phyloP scores from a whole-genome alignment of 371 early-diverging fungal genomes.

The Mucor indicus region DNA sequence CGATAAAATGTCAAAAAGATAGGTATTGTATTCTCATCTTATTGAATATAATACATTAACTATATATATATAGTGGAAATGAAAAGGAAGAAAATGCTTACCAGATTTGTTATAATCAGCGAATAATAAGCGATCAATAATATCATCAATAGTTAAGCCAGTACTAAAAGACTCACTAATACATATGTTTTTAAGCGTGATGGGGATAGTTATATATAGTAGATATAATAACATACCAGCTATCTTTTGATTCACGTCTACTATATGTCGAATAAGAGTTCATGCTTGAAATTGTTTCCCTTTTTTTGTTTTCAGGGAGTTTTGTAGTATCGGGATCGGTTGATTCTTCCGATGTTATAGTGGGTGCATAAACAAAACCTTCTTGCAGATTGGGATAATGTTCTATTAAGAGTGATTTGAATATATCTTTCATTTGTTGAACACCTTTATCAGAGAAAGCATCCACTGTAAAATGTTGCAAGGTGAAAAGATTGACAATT shows the following conservation, averaged over 20 bases:
- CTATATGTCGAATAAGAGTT: too few relatives aligned
- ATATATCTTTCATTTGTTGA: constrained; percentile 23
- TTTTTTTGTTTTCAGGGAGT: too few relatives aligned
- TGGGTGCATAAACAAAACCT: constrained; percentile 36
- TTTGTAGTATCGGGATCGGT: too few relatives aligned
- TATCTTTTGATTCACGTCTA: too few relatives aligned
- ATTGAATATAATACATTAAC: background rate
- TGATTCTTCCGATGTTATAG: constrained; percentile 2
- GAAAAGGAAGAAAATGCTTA: too few relatives aligned
- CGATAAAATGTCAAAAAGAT: constrained; percentile 57
- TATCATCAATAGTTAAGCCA: constrained; percentile 38
- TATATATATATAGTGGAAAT: too few relatives aligned
- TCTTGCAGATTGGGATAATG: constrained; percentile 8
- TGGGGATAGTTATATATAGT: too few relatives aligned
- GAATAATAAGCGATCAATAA: constrained; percentile 33
- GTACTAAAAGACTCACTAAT: too few relatives aligned
- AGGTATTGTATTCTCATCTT: constrained; percentile 39
- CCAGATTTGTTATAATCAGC: constrained; percentile 23
- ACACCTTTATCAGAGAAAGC: constrained; percentile 30
- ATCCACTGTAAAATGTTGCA: constrained; percentile 22
- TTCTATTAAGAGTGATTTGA: constrained; percentile 10
- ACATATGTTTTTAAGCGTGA: too few relatives aligned
- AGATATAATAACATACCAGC: too few relatives aligned
- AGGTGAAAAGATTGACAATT: constrained; percentile 21
- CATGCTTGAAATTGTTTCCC: too few relatives aligned